Base-by-base conservation (phyloP, 2,329 filamentous ascomycete genomes). In the Exophiala calicioides region DNA sequence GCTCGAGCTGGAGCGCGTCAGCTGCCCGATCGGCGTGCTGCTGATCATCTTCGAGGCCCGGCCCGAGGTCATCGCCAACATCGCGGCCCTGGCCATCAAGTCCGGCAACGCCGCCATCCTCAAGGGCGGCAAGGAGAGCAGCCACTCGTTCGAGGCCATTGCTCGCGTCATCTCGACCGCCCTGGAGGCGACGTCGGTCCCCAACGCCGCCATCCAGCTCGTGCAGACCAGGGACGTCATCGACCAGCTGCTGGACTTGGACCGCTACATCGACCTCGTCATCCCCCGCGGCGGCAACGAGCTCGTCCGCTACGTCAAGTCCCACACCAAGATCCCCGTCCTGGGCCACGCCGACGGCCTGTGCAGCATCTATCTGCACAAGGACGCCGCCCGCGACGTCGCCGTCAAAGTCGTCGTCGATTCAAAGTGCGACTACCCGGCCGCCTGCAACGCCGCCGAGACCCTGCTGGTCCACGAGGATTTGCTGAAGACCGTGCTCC, bases 1-100 rank as follows among this genome's bases (percentile, higher is more conserved):
- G 42, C 78, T 98, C 42, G 78, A 85, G 41, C 78, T 98, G 50
- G 89, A 95, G 65, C 84, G 90, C 53, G 86, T 95, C 35, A 90
- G 88, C 30, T 95, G 89, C 65, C 93, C 93, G 4, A 97, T 98
- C 59, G 93, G 93, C 50, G 90, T 97, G n/a, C 80, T 98, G 31
- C 80, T 98, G 58, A 93, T 98, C 70, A 97, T 98, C 63, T 98
- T 98, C 64, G 93, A 98, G 72, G 93, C 93, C 26, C 86, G 93
- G 5, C 93, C 93, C 5, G 93, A 98, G 71, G 93, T 98, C 56
- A 96, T 98, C 63, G 93, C 91, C 64, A 98, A 98, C 68, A 97
- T 98, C 63, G 90, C 93, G 53, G 88, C 90, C 3, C 77, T 98
- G 18, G 90, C 93, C 27, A 88, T 98, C 69, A 98, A 98, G 68